Conservation (phyloP, 1,284 basidiomycete species). For the Malassezia caprae region DNA sequence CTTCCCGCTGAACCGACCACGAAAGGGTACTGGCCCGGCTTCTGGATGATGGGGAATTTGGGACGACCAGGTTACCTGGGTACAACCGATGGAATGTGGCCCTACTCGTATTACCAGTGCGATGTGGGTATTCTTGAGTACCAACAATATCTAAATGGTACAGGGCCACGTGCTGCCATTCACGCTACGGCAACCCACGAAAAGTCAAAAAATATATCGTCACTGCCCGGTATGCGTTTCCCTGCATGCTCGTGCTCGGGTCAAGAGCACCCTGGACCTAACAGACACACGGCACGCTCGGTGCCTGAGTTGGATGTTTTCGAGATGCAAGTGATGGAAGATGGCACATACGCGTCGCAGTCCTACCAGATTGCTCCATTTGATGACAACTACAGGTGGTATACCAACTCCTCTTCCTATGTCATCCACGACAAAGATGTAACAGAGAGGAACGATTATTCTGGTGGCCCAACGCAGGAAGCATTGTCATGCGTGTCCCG, state of each 20-base stretch:
- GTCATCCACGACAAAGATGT: constrained; percentile 27
- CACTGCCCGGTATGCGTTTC: constrained; percentile 40
- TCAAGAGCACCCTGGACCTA: constrained; percentile 41
- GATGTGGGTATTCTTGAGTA: constrained; percentile 42
- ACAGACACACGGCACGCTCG: constrained; percentile 36
- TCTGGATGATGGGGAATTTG: constrained; percentile 45
- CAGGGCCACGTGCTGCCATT: constrained; percentile 26
- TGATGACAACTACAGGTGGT: constrained; percentile 37
- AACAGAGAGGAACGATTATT: constrained; percentile 40
- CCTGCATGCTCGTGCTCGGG: constrained; percentile 37
- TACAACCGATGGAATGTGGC: constrained; percentile 46
- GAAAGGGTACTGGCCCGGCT: constrained; percentile 52
- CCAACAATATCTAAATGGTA: constrained; percentile 31
- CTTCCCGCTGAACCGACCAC: constrained; percentile 35
- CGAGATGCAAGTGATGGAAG: constrained; percentile 51
- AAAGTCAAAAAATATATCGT: constrained; percentile 37
- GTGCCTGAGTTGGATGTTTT: constrained; percentile 48
- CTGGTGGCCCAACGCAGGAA: constrained; percentile 43
- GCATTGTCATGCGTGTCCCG: constrained; percentile 38
- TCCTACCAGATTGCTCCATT: constrained; percentile 48
- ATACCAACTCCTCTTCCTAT: constrained; percentile 16
- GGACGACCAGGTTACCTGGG: constrained; percentile 44
- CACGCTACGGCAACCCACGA: constrained; percentile 14
- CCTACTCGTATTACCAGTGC: constrained; percentile 49
- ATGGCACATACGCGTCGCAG: constrained; percentile 39